Percentiles rank a stretch among this genome's conserved stretches.
These are phyloP conservation scores for sweet orange (Citrus sinensis) DNA, from an alignment of 345 rosid genomes.

Conservation along the genomic window DNA sequence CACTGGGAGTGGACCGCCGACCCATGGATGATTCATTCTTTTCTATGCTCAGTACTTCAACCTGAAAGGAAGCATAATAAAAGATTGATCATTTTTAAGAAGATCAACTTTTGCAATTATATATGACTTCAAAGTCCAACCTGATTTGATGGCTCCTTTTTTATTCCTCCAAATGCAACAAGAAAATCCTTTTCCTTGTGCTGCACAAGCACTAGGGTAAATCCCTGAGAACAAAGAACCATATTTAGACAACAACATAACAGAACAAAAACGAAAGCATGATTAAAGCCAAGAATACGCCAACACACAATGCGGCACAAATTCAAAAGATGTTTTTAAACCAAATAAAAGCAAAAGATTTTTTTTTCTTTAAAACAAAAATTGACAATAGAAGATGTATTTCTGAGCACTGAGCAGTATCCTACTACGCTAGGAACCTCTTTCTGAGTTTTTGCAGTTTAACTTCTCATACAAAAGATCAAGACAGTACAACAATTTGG, in stretches of 20 bases:
- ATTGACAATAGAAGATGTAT: neutral
- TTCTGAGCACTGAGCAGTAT: neutral
- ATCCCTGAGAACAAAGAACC: conserved; percentile 53
- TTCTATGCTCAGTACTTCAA: conserved; percentile 69
- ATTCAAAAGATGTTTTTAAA: neutral
- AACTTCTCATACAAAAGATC: neutral
- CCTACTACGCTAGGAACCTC: neutral
- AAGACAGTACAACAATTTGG: neutral
- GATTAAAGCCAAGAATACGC: neutral
- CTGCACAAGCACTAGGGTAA: conserved; percentile 80
- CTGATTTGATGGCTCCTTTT: conserved; percentile 94
- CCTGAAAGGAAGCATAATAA: conserved; percentile 37
- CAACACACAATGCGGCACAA: neutral
- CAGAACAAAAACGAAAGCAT: neutral
- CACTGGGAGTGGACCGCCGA: conserved; percentile 36
- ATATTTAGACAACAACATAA: conserved; percentile 1
- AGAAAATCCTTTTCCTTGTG: conserved; percentile 92
- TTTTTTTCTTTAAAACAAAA: too few relatives aligned
- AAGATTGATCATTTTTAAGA: neutral
- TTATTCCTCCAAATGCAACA: conserved; percentile 89
- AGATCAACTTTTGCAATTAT: conserved; percentile 4
- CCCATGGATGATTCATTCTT: conserved; percentile 60
- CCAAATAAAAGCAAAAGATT: neutral
- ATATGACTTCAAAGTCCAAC: conserved; percentile 32
- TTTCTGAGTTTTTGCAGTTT: neutral